Evolutionary conservation across 768 basidiomycete genomes (phyloP).

Genomic region (Rhizopogon sp.): DNA sequence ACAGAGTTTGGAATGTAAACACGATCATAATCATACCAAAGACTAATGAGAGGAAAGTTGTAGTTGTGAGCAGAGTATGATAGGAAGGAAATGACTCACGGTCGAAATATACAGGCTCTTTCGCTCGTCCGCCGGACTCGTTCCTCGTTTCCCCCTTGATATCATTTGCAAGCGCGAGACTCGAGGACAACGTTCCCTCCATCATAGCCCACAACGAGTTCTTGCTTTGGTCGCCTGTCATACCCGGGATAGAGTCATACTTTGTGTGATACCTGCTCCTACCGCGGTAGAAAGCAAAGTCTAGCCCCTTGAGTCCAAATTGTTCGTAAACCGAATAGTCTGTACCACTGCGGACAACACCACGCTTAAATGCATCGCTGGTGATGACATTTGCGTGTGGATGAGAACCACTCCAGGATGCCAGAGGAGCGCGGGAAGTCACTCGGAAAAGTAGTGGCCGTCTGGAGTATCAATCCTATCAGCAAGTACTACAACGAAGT

Average conservation of each 20-base stretch:
- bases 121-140: constrained; percentile 14
- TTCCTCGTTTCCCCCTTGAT: constrained; percentile 9
- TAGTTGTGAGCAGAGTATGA: neutral
- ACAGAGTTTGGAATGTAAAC: constrained; percentile 46
- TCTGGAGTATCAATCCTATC: constrained; percentile 28
- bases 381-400: constrained; percentile 72
- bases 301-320: constrained; percentile 61
- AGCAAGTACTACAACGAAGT: neutral
- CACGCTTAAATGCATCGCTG: constrained; percentile 62
- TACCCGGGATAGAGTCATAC: constrained; percentile 61
- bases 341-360: constrained; percentile 63
- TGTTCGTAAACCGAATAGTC: constrained; percentile 68
- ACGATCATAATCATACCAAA: constrained; percentile 52
- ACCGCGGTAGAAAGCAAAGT: constrained; percentile 74
- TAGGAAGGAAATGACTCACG: constrained; percentile 35
- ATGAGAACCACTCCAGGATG: constrained; percentile 39
- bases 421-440: constrained; percentile 53
- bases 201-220: constrained; percentile 75
- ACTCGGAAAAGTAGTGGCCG: constrained; percentile 75
- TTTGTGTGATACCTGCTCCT: constrained; percentile 76
- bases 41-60: constrained; percentile 34
- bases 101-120: constrained; percentile 64
- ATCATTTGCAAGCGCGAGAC: constrained; percentile 47
- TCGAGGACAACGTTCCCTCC: constrained; percentile 56
- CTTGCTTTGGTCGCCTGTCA: constrained; percentile 37